Evolutionary conservation across 129 eudicot species (phyloP), one percentile per base, ranked within the genome.

Genomic region (Calendula officinalis): DNA sequence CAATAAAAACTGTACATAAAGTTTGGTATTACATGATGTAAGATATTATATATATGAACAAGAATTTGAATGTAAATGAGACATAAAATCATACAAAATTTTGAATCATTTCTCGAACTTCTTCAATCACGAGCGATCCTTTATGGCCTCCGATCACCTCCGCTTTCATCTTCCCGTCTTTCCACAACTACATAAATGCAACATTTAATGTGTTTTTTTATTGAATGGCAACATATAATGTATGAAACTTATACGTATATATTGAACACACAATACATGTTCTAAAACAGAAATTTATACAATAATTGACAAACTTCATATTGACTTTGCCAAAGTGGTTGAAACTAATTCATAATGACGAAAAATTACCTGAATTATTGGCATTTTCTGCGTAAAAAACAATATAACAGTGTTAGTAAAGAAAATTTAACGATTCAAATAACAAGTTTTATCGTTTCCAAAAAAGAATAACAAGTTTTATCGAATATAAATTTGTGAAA

Each of bases 81-180:
- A 67, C 35, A 15, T 44, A 39, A 48, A 70, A 43, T 84, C 70
- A 90, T 66, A 78, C 67, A 56, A 64, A 80, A 27, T 81, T 78
- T 66, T 81, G 68, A 13, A 91, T 81, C 98, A 91, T 88, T 74
- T 83, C 83, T 75, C 91, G 69, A 48, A 91, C 96, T 91, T 91
- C 98, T 74, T 91, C 98, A 40, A 91, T 76, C 43, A 91, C 98
- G 30, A 91, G 95, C 98, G 96, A 91, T 3, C 91, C 96, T 75
- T 91, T 88, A 74, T 91, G 98, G 54, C 98, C 98, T 46, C 98
- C 98, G 22, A 91, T 91, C 62, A 91, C 98, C 74, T 91, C 98
- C 13, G 79, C 98, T 81, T 88, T 85, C 91, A 91, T 82, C 78
- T 91, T 96, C 53, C 95, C 96, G 56, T 91, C 98, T 73, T 82